phyloP scores from a whole-genome alignment of 805 yeast species.

The Candida krabiensis region DNA sequence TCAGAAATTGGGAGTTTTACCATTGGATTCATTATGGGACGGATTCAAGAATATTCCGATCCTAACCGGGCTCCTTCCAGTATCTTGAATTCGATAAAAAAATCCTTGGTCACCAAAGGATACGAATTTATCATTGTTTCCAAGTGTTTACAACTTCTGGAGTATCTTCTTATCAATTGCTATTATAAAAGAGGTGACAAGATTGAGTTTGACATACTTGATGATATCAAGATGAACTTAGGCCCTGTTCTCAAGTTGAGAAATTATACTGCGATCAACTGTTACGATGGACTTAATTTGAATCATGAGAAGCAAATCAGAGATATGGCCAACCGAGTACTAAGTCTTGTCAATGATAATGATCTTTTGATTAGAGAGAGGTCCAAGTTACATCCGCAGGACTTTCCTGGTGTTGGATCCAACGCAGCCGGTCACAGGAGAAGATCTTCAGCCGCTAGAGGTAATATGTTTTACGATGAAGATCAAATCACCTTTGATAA shows the following conservation, averaged over 20 bases:
- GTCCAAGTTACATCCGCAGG: constrained; percentile 16
- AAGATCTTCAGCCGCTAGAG: background rate
- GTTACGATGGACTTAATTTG: constrained; percentile 24
- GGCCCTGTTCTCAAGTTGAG: constrained; percentile 15
- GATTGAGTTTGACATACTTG: constrained; percentile 22
- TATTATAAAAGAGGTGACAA: constrained; percentile 10
- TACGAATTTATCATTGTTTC: constrained; percentile 27
- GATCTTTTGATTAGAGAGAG: constrained; percentile 18
- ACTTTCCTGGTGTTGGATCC: constrained; percentile 1
- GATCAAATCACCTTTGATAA: constrained; percentile 11
- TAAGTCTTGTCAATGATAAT: constrained; percentile 15
- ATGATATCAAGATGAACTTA: constrained; percentile 16
- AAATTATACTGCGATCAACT: constrained; percentile 11
- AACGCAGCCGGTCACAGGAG: background rate
- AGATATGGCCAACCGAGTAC: constrained; percentile 14
- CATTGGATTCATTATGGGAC: constrained; percentile 17
- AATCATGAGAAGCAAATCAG: constrained; percentile 26
- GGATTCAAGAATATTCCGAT: constrained; percentile 21
- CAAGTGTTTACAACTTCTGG: constrained; percentile 28
- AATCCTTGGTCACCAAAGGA: constrained; percentile 27
- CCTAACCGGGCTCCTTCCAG: constrained; percentile 6
- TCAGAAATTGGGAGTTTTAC: constrained; percentile 21
- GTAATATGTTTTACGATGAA: constrained; percentile 19
- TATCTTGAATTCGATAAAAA: constrained; percentile 24
- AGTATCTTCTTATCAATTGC: constrained; percentile 29